Evolutionary conservation across 164 flowering plant species (phyloP), one percentile per base, ranked within the genome.

Genomic region (Macadamia integrifolia): DNA sequence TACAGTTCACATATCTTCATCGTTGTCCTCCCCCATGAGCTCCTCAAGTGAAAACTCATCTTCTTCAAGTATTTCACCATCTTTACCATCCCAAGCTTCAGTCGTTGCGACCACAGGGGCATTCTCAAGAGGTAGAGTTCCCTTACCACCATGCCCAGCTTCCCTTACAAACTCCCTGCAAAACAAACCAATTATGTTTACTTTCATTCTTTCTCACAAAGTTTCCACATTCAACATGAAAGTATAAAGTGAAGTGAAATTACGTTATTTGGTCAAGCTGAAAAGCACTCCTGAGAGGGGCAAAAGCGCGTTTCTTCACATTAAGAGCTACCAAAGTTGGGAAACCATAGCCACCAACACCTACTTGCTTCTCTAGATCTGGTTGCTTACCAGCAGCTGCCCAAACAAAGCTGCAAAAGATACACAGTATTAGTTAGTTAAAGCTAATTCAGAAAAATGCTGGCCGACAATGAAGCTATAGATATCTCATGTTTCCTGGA

Each of bases 31-130:
- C 9, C 84, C 88, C 99, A 94, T 88, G 35, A 94, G 93, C 75
- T 94, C 99, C 58, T 94, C 99, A 18, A 94, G 97, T 13, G 99
- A 94, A 74, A 94, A 94, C 69, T 94, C 99, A 67, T 94, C 99
- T 79, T 90, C 98, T 76, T 94, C 99, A n/a, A 92, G 66, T 49
- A 89, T 68, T 74, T 90, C 78, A 53, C 97, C 99, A 67, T 94
- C 99, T 80, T 94, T 90, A 40, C 99, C 98, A 76, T 92, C 97
- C 99, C 99, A 94, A 3, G 93, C 85, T 76, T 86, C 93, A 17
- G 88, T 84, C 78, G 80, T 83, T 60, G 73, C 82, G 18, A 92
- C 78, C 62, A 13, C 72, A 0, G 93, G 97, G 18, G 81, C 61
- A 60, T 72, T 78, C 10, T 75, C 82, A 17, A 92, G 65, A 48